phyloP scores from a whole-genome alignment of 495 filamentous ascomycete genomes.

The Podospora anserina region DNA sequence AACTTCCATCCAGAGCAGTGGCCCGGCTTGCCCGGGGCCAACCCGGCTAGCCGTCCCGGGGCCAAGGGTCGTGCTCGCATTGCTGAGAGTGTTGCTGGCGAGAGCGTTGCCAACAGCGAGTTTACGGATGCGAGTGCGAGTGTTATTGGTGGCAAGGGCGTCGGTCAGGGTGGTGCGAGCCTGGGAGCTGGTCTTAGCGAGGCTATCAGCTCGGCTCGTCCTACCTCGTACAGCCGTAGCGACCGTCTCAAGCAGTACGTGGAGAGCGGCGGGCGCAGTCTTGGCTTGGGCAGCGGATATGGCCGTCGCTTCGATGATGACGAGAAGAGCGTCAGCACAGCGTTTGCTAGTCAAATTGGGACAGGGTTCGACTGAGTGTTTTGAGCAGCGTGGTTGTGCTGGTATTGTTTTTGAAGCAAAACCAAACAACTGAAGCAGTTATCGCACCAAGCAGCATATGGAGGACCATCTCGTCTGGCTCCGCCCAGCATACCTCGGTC shows the following conservation, averaged over 20 bases:
- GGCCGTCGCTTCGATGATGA: slow-evolving; percentile 87
- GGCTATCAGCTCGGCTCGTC: slow-evolving; percentile 45
- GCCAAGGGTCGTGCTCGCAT: slow-evolving; percentile 58
- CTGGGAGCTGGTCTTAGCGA: slow-evolving; percentile 75
- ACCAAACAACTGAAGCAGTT: slow-evolving; percentile 17
- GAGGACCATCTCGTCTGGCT: slow-evolving; percentile 16
- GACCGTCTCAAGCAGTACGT: slow-evolving; percentile 86
- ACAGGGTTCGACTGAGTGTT: slow-evolving; percentile 76
- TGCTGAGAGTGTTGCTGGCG: slow-evolving; percentile 78
- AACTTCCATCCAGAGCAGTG: slow-evolving; percentile 83
- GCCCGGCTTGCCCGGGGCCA: slow-evolving; percentile 72
- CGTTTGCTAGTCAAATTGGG: slow-evolving; percentile 92
- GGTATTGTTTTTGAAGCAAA: slow-evolving; percentile 21
- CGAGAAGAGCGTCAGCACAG: slow-evolving; percentile 89
- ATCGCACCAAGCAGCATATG: slow-evolving; percentile 13
- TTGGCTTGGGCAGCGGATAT: slow-evolving; percentile 66
- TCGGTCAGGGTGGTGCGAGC: slow-evolving; percentile 70
- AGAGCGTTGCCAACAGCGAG: slow-evolving; percentile 86
- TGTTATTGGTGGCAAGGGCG: slow-evolving; percentile 69
- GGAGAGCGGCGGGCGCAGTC: slow-evolving; percentile 57
- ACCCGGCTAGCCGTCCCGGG: slow-evolving; percentile 52
- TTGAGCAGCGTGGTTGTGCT: slow-evolving; percentile 8
- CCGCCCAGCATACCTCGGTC: slow-evolving; percentile 15
- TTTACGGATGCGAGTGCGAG: slow-evolving; percentile 74
- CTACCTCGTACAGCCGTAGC: slow-evolving; percentile 48